Conservation (phyloP, 495 filamentous ascomycete genomes). For the Sphaerosporella brunnea region DNA sequence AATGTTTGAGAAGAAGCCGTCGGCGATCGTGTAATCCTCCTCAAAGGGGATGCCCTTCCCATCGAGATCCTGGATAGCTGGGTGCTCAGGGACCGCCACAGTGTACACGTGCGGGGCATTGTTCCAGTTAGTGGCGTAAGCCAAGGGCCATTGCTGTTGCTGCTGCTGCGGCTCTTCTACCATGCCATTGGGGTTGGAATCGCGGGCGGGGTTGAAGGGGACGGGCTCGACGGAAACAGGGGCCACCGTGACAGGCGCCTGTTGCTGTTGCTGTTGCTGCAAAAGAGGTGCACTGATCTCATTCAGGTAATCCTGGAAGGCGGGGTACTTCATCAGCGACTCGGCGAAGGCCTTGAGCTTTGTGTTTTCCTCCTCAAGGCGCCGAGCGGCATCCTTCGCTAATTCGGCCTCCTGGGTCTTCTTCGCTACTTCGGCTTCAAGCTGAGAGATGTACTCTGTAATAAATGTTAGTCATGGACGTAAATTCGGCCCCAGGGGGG, state of each 20-base stretch:
- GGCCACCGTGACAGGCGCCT: constrained; percentile 25
- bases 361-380: constrained; percentile 21
- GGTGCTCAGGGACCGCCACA: constrained; percentile 58
- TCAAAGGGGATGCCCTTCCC: constrained; percentile 15
- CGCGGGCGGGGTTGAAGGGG: constrained; percentile 33
- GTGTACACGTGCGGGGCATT: constrained; percentile 50
- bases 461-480: constrained; percentile 10
- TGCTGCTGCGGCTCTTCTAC: no score
- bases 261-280: constrained; percentile 27
- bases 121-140: constrained; percentile 8
- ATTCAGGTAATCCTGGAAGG: constrained; percentile 66
- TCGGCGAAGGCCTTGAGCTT: constrained; percentile 39
- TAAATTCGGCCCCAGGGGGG: no score
- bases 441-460: constrained; percentile 80
- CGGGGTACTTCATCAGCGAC: constrained; percentile 68
- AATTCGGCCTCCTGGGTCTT: constrained; percentile 26
- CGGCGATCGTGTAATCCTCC: constrained; percentile 20
- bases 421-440: constrained; percentile 55
- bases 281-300: constrained; percentile 25
- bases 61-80: constrained; percentile 48
- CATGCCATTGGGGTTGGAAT: constrained; percentile 38
- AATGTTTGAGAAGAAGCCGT: constrained; percentile 22
- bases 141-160: constrained; percentile 24
- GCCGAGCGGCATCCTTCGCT: constrained; percentile 18
- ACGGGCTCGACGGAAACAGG: constrained; percentile 10